Evolutionary conservation across 2,329 filamentous ascomycete species (phyloP), one percentile per base, ranked within the genome.

Genomic region (Dothideomycetes sp.): DNA sequence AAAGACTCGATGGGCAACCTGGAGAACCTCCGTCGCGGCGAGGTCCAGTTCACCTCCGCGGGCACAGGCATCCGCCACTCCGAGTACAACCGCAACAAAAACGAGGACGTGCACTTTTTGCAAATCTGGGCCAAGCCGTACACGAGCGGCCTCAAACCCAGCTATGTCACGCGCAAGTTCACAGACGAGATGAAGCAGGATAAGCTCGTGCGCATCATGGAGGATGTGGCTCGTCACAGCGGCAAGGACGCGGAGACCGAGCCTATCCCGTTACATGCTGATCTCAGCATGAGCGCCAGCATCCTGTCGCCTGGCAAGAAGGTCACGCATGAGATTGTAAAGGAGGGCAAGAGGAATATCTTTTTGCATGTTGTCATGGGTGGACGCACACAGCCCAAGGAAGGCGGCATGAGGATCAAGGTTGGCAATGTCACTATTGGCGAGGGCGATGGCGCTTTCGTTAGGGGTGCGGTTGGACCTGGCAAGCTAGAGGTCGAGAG

Each of bases 1-100:
- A 80, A 85, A 35, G 86, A 94, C 63, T 83, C 76, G 45, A 88
- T 93, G 79, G 74, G 84, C 50, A 75, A 70, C 39, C 54, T 69
- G 7, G 66, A 75, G 59, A 84, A 79, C 61, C 80, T 94, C 68
- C 73, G 74, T 52, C 70, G 84, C 29, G 84, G 85, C 10, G 85
- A 93, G 58, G 83, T 94, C 33, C 86, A 94, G 55, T 94, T 93
- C 61, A 94, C 86, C 8, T 87, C 81, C 11, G 86, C 84, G n/a
- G 86, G 86, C 40, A 86, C 77, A 4, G 75, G 76, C 4, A 79
- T 94, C 52, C 75, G 84, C 2, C 85, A 94, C 60, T 83, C 77
- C 5, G 86, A 94, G 62, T 77, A 81, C 62, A 91, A 89, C 60
- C 79, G 91, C 61, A 78, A 85, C 57, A 58, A 65, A 38, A 63